Base-by-base conservation (phyloP, 148 eudicot genomes). In the Fagopyrum homotropicum region DNA sequence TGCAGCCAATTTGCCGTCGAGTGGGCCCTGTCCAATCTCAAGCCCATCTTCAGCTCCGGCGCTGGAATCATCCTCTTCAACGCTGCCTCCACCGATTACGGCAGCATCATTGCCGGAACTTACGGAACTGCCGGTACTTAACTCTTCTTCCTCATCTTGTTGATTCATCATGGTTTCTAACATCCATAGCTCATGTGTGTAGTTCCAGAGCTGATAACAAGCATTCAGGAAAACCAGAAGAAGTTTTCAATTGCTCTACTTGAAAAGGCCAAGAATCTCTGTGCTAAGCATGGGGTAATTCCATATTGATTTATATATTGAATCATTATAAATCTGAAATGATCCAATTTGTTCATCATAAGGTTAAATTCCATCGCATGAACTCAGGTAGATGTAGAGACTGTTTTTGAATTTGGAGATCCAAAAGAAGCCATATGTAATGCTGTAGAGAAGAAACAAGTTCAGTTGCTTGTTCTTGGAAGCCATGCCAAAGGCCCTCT, bases 351-450 rank as follows among this genome's bases (percentile, higher is more conserved):
- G 10, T 45, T 17, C 16, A 12, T 35, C 40, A 35, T 35, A 1
- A 35, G 40, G 40, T 35, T 35, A 35, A 35, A 35, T 35, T 35
- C 40, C 40, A 35, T 35, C 45, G 10, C 9, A 29, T 43, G 10
- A 14, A n/a, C 51, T 30, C 83, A 89, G 92, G 75, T 89, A 47
- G 66, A 29, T 22, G 91, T 87, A 54, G 87, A 85, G 56, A 83
- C 85, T 17, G 10, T 84, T 63, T 81, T 77, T 60, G 87, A 79
- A 76, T 77, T 83, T 69, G 96, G 96, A 10, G 83, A 88, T 74
- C 89, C 96, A 0, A 87, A 84, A 77, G 89, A 81, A 35, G 80
- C 79, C 35, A 87, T 89, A 70, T 88, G 90, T 78, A 83, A 82
- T 78, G 86, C 89, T 12, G 88, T 84, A 22, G 83, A 90, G n/a